Evolutionary conservation across 176 grass and related monocot species (phyloP), one percentile per base, ranked within the genome.

Genomic region (Zea luxurians): DNA sequence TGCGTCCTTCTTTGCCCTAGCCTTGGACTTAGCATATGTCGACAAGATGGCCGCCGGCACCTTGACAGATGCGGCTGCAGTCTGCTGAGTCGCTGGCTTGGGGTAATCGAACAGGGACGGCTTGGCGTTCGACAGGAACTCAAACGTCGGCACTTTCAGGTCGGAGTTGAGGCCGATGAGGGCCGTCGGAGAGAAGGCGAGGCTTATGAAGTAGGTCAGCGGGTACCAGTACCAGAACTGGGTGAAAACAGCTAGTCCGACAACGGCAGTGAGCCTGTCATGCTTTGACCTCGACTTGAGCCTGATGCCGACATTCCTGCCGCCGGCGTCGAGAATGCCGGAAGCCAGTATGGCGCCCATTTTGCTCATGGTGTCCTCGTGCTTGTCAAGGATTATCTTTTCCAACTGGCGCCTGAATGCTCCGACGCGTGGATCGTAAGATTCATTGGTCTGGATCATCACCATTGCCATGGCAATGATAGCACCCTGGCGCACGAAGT

Each of bases 181-280:
- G 49, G 93, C 84, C 2, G 93, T 97, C 0, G 82, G 87, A 59
- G 93, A 90, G 85, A 97, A 97, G 49, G 93, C 70, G 16, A 97
- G 93, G 76, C 87, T 90, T 74, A 97, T 80, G 85, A 97, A 97
- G 71, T 92, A 92, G 57, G 86, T 65, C 17, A 97, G 93, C 2
- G 93, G 90, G 67, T 97, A 92, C 93, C 93, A 97, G 73, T 97
- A 97, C 93, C 90, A 97, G 75, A 97, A 97, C 83, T 97, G 93
- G 68, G 84, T 90, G 74, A 97, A 97, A 45, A 97, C 90, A 68
- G 87, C 93, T 48, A 97, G 87, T 12, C 93, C 93, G 21, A 97
- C 73, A 36, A 92, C 87, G 1, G 93, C 90, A 40, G 93, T 97
- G 41, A 97, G 87, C 52, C 85, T 89, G 70, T 97, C 93, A 48